These are phyloP conservation scores for Trypethelium eluteriae DNA, from an alignment of 495 filamentous ascomycete species.

Conservation along the genomic window DNA sequence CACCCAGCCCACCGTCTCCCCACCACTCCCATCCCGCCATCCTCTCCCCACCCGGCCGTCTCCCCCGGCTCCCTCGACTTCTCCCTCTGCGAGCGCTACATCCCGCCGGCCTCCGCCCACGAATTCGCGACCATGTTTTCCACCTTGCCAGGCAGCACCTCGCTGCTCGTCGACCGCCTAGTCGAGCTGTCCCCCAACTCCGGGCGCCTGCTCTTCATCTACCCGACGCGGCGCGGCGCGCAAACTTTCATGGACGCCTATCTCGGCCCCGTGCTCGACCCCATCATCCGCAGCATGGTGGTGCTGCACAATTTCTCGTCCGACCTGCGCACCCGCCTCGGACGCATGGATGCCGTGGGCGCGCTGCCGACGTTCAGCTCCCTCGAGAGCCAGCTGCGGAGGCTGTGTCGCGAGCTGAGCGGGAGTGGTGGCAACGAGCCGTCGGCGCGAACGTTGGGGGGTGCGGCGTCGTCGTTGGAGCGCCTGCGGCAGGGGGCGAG, in stretches of 20 bases:
- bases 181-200: constrained; percentile 53
- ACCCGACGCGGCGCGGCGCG: constrained; percentile 58
- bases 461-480: constrained; percentile 12
- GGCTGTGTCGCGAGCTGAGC: constrained; percentile 38
- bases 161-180: constrained; percentile 58
- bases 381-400: constrained; percentile 45
- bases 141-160: constrained; percentile 43
- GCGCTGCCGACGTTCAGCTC: constrained; percentile 53
- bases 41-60: constrained; percentile 54
- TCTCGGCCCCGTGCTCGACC: constrained; percentile 60
- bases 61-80: constrained; percentile 57
- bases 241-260: constrained; percentile 57
- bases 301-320: constrained; percentile 56
- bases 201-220: constrained; percentile 59
- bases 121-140: constrained; percentile 58
- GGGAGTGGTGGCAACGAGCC: not conserved
- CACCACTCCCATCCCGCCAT: constrained; percentile 32
- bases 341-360: constrained; percentile 51
- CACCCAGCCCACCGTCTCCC: constrained; percentile 37
- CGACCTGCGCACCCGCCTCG: constrained; percentile 51
- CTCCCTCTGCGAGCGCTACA: constrained; percentile 62
- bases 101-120: constrained; percentile 54
- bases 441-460: no score
- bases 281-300: constrained; percentile 56
- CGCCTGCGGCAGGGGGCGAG: constrained; percentile 11